A percentile compares a stretch with the other conserved stretches of the same genome.
Evolutionary conservation across 805 yeast genomes (phyloP).

Genomic region (Kluyveromyces lactis): DNA sequence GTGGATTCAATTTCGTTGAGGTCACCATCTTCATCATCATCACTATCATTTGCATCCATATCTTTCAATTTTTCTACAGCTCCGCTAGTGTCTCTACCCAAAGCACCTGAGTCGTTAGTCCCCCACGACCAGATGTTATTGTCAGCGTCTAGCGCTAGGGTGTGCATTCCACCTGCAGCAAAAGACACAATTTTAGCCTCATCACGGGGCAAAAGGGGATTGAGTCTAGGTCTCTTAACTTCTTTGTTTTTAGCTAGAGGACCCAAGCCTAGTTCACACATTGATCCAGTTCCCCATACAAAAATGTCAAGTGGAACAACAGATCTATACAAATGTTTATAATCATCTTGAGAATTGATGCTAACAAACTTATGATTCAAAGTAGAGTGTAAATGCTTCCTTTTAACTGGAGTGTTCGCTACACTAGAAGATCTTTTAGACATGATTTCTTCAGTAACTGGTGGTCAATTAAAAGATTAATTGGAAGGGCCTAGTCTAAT

Average conservation of each 20-base stretch:
- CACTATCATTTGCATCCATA: slow-evolving; percentile 49
- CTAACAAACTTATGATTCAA: slow-evolving; percentile 10
- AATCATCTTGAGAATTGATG: slow-evolving; percentile 28
- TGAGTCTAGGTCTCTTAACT: slow-evolving; percentile 91
- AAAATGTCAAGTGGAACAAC: slow-evolving; percentile 58
- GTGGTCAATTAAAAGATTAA: too few relatives aligned
- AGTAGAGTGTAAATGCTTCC: slow-evolving; percentile 9
- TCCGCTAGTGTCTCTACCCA: slow-evolving; percentile 77
- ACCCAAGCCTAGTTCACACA: slow-evolving; percentile 97
- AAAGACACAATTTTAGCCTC: slow-evolving; percentile 70
- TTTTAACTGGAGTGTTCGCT: slow-evolving; percentile 6
- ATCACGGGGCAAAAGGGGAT: slow-evolving; percentile 60
- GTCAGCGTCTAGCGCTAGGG: slow-evolving; percentile 66
- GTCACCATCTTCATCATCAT: slow-evolving; percentile 72
- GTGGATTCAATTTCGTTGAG: slow-evolving; percentile 84
- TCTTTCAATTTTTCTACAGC: slow-evolving; percentile 60
- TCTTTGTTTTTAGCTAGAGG: slow-evolving; percentile 87
- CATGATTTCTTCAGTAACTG: slow-evolving; percentile 10
- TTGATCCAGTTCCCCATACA: slow-evolving; percentile 94
- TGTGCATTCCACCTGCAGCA: slow-evolving; percentile 96
- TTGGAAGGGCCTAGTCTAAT: too few relatives aligned
- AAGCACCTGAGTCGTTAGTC: slow-evolving; percentile 81
- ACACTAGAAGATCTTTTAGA: slow-evolving; percentile 20
- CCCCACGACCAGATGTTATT: slow-evolving; percentile 98
- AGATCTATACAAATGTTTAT: slow-evolving; percentile 26